These are phyloP conservation scores for Phaeosphaeria sp. DNA, from an alignment of 2,329 filamentous ascomycete genomes.

Conservation along the genomic window DNA sequence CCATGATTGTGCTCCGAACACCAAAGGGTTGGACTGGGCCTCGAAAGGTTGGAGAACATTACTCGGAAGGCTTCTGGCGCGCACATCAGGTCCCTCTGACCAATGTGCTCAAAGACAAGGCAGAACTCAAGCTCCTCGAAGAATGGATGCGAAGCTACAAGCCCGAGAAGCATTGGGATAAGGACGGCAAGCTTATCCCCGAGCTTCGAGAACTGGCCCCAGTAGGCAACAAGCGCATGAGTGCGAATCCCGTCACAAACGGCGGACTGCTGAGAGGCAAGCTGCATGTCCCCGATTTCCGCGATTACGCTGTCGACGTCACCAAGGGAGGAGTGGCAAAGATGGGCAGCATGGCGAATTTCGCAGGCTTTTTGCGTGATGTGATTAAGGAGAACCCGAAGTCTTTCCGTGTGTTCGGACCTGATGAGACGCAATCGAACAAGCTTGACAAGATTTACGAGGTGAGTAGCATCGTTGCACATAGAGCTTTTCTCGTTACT, in stretches of 20 bases:
- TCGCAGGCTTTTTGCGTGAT: slow-evolving; percentile 71
- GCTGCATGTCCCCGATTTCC: slow-evolving; percentile 73
- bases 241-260: slow-evolving; percentile 77
- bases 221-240: slow-evolving; percentile 72
- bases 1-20: slow-evolving; percentile 78
- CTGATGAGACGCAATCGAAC: slow-evolving; percentile 83
- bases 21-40: slow-evolving; percentile 84
- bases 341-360: slow-evolving; percentile 72
- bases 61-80: slow-evolving; percentile 78
- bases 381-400: slow-evolving; percentile 69
- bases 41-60: slow-evolving; percentile 73
- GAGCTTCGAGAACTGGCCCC: slow-evolving; percentile 72
- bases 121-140: slow-evolving; percentile 73
- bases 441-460: slow-evolving; percentile 76
- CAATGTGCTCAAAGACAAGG: slow-evolving; percentile 69
- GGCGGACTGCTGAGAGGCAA: slow-evolving; percentile 73
- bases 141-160: slow-evolving; percentile 80
- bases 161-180: slow-evolving; percentile 73
- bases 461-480: background rate
- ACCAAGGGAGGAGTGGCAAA: slow-evolving; percentile 65
- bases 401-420: slow-evolving; percentile 78
- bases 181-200: slow-evolving; percentile 67
- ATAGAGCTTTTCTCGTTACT: background rate
- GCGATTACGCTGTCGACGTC: slow-evolving; percentile 69
- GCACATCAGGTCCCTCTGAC: slow-evolving; percentile 80